phyloP scores from a whole-genome alignment of 148 eudicot genomes.

The Persicaria maculosa region DNA sequence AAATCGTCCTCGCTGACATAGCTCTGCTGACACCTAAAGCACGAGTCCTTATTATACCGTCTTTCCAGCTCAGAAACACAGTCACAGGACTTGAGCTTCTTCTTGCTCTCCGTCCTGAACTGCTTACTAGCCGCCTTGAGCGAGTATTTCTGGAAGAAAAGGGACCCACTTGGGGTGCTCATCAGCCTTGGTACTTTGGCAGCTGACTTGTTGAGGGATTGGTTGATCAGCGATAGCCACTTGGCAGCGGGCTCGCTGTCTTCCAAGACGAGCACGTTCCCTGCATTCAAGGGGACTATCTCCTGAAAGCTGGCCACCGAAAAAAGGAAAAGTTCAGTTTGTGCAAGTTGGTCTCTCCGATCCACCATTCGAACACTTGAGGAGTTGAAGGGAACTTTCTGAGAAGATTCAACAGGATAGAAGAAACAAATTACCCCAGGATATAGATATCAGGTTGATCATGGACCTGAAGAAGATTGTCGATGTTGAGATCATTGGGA shows the following conservation, averaged over 20 bases:
- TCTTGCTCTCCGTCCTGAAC: constrained; percentile 47
- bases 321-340: background rate
- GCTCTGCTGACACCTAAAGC: constrained; percentile 46
- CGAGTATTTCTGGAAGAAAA: constrained; percentile 45
- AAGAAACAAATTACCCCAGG: constrained; percentile 39
- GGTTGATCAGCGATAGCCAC: constrained; percentile 56
- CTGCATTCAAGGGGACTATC: constrained; percentile 70
- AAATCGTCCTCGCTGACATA: constrained; percentile 28
- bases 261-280: constrained; percentile 63
- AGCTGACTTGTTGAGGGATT: constrained; percentile 36
- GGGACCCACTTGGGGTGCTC: constrained; percentile 23
- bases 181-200: constrained; percentile 9
- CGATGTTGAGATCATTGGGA: constrained; percentile 39
- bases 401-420: background rate
- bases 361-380: background rate
- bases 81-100: constrained; percentile 53
- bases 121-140: constrained; percentile 54
- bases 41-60: constrained; percentile 41
- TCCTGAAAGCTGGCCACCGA: constrained; percentile 48
- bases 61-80: constrained; percentile 40
- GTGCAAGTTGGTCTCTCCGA: background rate
- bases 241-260: constrained; percentile 66
- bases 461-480: constrained; percentile 47
- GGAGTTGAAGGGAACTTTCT: too few relatives aligned
- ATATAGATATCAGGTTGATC: constrained; percentile 51